phyloP scores from a whole-genome alignment of 495 filamentous ascomycete genomes.

The Daldinia grandis region DNA sequence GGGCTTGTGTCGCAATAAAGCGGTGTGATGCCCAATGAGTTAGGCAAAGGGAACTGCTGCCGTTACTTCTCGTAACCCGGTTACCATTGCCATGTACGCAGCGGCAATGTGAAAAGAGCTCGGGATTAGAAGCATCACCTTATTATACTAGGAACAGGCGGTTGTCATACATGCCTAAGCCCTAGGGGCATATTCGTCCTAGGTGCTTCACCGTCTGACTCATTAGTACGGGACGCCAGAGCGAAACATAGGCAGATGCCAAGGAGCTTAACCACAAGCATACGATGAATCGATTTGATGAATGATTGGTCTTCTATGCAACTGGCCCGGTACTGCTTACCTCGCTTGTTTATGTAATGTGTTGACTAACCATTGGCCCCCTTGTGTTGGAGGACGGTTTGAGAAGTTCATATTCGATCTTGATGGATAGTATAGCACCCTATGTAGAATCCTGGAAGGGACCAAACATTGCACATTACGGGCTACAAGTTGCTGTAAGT shows the following conservation, averaged over 20 bases:
- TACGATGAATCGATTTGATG: slow-evolving; percentile 6
- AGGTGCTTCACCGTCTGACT: slow-evolving; percentile 24
- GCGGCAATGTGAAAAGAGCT: neutral
- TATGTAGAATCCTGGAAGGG: neutral
- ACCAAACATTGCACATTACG: neutral
- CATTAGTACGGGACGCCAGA: slow-evolving; percentile 12
- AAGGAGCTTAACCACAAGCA: slow-evolving; percentile 14
- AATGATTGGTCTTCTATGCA: slow-evolving; percentile 26
- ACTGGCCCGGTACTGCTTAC: slow-evolving; percentile 22
- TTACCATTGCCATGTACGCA: neutral
- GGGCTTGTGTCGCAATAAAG: neutral
- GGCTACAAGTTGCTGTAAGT: neutral
- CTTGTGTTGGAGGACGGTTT: slow-evolving; percentile 13
- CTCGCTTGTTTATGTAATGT: slow-evolving; percentile 30
- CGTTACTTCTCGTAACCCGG: neutral
- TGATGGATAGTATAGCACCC: neutral
- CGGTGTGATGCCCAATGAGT: slow-evolving; percentile 8
- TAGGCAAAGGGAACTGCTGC: neutral
- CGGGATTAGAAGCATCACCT: neutral
- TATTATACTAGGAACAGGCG: neutral
- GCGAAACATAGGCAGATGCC: slow-evolving; percentile 19
- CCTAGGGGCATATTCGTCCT: neutral
- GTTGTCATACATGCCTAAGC: neutral
- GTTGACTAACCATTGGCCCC: slow-evolving; percentile 27
- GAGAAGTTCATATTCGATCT: neutral